These are phyloP conservation scores for Phytophthora cryptogea DNA, from an alignment of 352 stramenopile species.

Conservation along the genomic window DNA sequence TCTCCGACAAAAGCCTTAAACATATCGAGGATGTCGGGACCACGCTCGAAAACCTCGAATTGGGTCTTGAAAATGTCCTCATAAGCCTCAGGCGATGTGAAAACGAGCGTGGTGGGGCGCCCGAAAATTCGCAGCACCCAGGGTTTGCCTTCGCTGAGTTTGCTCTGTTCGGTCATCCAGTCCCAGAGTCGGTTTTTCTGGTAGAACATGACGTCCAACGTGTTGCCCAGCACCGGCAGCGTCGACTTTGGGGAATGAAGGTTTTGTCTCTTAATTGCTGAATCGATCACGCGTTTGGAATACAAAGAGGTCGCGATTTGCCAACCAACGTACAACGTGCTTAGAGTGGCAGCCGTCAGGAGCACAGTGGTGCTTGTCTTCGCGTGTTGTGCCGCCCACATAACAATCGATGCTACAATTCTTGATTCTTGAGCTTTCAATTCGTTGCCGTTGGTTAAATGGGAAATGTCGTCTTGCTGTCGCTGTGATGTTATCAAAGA, in stretches of 20 bases:
- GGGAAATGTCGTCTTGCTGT: too few species aligned
- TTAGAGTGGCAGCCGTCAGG: too few species aligned
- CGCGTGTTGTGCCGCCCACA: too few species aligned
- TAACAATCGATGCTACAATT: too few species aligned
- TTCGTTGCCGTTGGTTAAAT: too few species aligned
- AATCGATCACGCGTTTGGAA: too few species aligned
- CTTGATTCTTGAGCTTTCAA: too few species aligned
- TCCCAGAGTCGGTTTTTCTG: constrained; percentile 54
- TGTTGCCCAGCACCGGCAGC: constrained; percentile 47
- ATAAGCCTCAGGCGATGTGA: constrained; percentile 37
- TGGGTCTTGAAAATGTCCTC: constrained; percentile 44
- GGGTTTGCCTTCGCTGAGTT: constrained; percentile 39
- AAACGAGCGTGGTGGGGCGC: constrained; percentile 43
- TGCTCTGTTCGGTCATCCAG: constrained; percentile 62
- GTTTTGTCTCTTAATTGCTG: too few species aligned
- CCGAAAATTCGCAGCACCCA: constrained; percentile 56
- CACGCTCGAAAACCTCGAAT: constrained; percentile 55
- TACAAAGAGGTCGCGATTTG: too few species aligned
- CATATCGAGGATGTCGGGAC: constrained; percentile 30
- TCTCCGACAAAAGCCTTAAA: constrained; percentile 54
- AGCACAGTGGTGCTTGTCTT: too few species aligned
- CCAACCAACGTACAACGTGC: too few species aligned
- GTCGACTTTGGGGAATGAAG: constrained; percentile 29
- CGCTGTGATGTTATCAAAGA: too few species aligned
- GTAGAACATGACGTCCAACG: constrained; percentile 43